Conservation (phyloP, 1,284 basidiomycete genomes). For the Erythrobasidium hasegawianum region DNA sequence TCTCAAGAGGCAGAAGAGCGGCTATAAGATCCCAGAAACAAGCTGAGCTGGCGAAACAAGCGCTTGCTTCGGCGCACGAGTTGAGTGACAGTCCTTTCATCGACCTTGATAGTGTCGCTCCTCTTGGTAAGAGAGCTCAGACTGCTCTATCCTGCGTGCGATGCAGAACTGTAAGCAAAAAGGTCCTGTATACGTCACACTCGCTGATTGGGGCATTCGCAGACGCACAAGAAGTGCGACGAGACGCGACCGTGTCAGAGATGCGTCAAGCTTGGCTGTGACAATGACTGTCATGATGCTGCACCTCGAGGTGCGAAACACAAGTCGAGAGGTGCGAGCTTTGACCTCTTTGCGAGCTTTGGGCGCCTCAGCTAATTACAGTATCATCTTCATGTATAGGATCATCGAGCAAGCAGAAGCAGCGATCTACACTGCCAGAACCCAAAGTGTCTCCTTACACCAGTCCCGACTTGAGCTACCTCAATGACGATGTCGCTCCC, state of each 20-base stretch:
- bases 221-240: slow-evolving; percentile 33
- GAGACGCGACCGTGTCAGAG: slow-evolving; percentile 25
- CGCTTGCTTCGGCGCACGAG: no score
- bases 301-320: slow-evolving; percentile 9
- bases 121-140: slow-evolving; percentile 13
- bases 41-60: no score
- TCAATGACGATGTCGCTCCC: neutral
- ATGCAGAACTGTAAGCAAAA: slow-evolving; percentile 25
- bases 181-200: neutral
- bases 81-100: no score
- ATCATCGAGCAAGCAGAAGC: neutral
- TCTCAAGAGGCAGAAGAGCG: no score
- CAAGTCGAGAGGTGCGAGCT: neutral
- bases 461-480: neutral
- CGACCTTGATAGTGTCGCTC: no score
- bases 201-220: neutral
- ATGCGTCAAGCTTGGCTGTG: slow-evolving; percentile 11
- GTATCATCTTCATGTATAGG: neutral
- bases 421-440: neutral
- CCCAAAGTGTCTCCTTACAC: neutral
- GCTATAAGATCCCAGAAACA: no score
- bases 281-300: slow-evolving; percentile 20
- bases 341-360: neutral
- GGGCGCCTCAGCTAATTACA: neutral
- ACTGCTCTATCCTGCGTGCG: slow-evolving; percentile 24